A percentile compares a stretch with the other conserved stretches of the same genome.
These are phyloP conservation scores for Colletotrichum coccodes DNA, from an alignment of 2,329 filamentous ascomycete species.

Conservation along the genomic window DNA sequence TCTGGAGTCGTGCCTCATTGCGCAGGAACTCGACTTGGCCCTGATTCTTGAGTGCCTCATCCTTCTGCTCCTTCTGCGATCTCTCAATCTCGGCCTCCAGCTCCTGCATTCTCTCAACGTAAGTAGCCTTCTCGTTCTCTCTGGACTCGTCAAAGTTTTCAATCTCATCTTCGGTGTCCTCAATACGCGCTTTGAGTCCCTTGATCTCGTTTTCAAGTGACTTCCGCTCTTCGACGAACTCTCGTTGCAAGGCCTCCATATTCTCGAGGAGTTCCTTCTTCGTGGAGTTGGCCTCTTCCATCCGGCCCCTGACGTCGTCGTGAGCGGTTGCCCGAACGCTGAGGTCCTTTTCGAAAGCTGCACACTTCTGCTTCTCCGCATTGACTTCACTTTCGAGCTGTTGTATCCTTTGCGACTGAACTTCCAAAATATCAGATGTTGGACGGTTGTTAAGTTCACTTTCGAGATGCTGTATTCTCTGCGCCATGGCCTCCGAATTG, in stretches of 20 bases:
- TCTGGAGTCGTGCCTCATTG: constrained; percentile 68
- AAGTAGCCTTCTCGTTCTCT: constrained; percentile 80
- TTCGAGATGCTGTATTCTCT: constrained; percentile 73
- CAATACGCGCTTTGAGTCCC: constrained; percentile 78
- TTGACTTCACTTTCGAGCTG: constrained; percentile 69
- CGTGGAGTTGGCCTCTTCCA: constrained; percentile 89
- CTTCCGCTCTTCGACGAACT: constrained; percentile 87
- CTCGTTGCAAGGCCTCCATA: constrained; percentile 89
- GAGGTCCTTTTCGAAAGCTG: constrained; percentile 76
- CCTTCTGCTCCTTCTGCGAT: constrained; percentile 65
- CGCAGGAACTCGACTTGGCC: constrained; percentile 72
- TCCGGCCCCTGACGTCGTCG: constrained; percentile 71
- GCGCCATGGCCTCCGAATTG: constrained; percentile 55
- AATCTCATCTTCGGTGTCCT: constrained; percentile 92
- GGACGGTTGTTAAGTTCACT: constrained; percentile 48
- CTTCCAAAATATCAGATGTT: constrained; percentile 58
- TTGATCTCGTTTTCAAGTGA: constrained; percentile 85
- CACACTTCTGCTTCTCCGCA: constrained; percentile 75
- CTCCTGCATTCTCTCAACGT: constrained; percentile 74
- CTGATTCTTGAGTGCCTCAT: constrained; percentile 67
- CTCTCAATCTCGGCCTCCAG: constrained; percentile 79
- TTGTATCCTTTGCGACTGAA: constrained; percentile 58
- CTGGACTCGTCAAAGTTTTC: constrained; percentile 85
- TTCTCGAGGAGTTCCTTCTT: constrained; percentile 96
- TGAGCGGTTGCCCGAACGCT: constrained; percentile 65